A percentile compares a stretch with the other conserved stretches of the same genome.
phyloP scores from a whole-genome alignment of 2,329 filamentous ascomycete species.

The Akanthomyces dipterigenus region DNA sequence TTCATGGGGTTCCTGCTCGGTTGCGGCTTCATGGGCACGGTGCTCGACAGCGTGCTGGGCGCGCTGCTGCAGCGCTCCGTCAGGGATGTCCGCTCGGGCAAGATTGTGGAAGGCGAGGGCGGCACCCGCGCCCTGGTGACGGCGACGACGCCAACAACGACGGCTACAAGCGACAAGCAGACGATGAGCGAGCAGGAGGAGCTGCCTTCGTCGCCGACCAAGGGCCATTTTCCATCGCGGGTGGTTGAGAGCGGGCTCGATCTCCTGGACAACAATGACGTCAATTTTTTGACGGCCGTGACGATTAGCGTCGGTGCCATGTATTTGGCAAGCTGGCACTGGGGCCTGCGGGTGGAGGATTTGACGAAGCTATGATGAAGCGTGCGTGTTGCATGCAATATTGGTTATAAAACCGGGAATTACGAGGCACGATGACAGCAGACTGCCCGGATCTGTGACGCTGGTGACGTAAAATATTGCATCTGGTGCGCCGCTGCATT shows the following conservation, averaged over 20 bases:
- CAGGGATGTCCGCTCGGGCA: conserved; percentile 73
- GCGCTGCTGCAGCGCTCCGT: conserved; percentile 82
- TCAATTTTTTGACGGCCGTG: conserved; percentile 87
- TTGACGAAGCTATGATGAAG: conserved; percentile 21
- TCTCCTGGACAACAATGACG: conserved; percentile 87
- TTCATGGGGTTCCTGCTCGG: conserved; percentile 55
- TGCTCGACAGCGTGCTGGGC: conserved; percentile 83
- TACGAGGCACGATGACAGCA: not conserved
- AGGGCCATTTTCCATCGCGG: conserved; percentile 49
- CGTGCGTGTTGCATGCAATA: not conserved
- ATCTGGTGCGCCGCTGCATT: not conserved
- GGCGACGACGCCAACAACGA: conserved; percentile 23
- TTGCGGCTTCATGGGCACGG: conserved; percentile 71
- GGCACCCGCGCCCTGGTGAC: conserved; percentile 52
- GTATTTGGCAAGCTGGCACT: conserved; percentile 53
- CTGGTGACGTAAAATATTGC: not conserved
- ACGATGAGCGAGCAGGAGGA: conserved; percentile 26
- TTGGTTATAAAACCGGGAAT: not conserved
- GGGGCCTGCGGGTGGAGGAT: conserved; percentile 46
- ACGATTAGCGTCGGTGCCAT: conserved; percentile 76
- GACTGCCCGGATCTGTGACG: not conserved
- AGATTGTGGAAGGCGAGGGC: conserved; percentile 81
- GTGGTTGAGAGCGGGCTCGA: conserved; percentile 61
- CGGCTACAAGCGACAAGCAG: conserved; percentile 30
- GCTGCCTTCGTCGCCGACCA: conserved; percentile 35